Percentiles rank a stretch among this genome's conserved stretches.
Conservation (phyloP, 2,329 filamentous ascomycete species). For the Colletotrichum limetticola region DNA sequence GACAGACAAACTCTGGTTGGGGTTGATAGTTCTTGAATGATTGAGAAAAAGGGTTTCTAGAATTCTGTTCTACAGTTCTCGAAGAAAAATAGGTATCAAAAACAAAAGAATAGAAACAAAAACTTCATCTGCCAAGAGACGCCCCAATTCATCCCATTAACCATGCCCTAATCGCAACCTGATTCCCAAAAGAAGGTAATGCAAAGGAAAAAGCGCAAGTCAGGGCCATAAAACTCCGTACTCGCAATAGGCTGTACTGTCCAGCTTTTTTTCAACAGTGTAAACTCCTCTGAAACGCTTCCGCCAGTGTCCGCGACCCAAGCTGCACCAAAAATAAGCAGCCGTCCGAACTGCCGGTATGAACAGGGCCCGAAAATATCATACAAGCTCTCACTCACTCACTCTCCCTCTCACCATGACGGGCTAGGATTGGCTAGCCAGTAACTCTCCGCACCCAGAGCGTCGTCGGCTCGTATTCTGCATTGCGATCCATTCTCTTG, state of each 20-base stretch:
- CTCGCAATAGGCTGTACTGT: not conserved
- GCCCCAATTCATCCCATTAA: not conserved
- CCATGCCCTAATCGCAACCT: not conserved
- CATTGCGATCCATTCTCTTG: slow-evolving; percentile 77
- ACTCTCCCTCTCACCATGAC: not conserved
- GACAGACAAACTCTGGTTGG: not conserved
- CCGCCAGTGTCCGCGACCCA: slow-evolving; percentile 8
- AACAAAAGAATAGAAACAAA: slow-evolving; percentile 1
- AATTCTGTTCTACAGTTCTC: slow-evolving; percentile 20
- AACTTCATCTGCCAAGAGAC: not conserved
- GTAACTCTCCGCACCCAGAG: slow-evolving; percentile 86
- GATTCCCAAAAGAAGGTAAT: not conserved
- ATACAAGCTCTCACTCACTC: not conserved
- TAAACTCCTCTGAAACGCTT: slow-evolving; percentile 32
- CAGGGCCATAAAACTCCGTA: slow-evolving; percentile 14
- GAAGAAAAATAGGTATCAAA: slow-evolving; percentile 25
- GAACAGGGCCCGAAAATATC: not conserved
- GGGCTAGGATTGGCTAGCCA: slow-evolving; percentile 48
- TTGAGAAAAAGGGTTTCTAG: not conserved
- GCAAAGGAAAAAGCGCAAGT: not conserved
- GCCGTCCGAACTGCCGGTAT: not conserved
- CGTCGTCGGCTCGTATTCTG: slow-evolving; percentile 71
- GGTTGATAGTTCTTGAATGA: too few species aligned
- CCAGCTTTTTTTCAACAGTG: not conserved
- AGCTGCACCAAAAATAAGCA: not conserved